Percentiles rank a stretch among this genome's conserved stretches.
Conservation (phyloP, 2,329 filamentous ascomycete species). For the Rutstroemia sydowiana region DNA sequence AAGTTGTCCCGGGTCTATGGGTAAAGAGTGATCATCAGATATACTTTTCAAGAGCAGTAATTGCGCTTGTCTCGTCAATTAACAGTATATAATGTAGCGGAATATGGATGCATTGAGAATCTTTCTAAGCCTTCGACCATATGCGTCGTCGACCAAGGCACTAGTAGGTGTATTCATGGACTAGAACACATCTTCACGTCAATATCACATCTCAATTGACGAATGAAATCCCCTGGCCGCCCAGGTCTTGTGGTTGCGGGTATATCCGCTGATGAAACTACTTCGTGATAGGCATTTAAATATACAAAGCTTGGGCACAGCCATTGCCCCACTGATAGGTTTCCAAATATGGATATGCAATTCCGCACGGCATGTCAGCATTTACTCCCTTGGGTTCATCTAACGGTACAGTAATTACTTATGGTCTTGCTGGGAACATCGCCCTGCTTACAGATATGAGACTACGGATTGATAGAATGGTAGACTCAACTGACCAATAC, state of each 20-base stretch:
- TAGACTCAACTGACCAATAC: constrained; percentile 7
- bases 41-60: background rate
- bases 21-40: background rate
- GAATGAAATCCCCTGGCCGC: background rate
- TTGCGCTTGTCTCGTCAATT: constrained; percentile 2
- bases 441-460: constrained; percentile 6
- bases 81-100: background rate
- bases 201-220: background rate
- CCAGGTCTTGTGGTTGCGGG: constrained; percentile 6
- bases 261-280: constrained; percentile 3
- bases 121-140: constrained; percentile 2
- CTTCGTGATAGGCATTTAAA: constrained; percentile 5
- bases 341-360: constrained; percentile 4
- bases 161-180: constrained; percentile 1
- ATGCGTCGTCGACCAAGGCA: background rate
- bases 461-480: constrained; percentile 3
- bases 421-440: background rate
- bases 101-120: background rate
- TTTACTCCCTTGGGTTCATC: background rate
- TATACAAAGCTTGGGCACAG: constrained; percentile 6
- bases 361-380: constrained; percentile 5
- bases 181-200: background rate
- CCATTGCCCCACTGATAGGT: constrained; percentile 1
- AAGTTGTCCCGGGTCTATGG: background rate
- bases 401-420: constrained; percentile 5